Percentiles rank a stretch among this genome's conserved stretches.
These are phyloP conservation scores for Lactarius hatsudake DNA, from an alignment of 768 basidiomycete genomes.

Conservation along the genomic window DNA sequence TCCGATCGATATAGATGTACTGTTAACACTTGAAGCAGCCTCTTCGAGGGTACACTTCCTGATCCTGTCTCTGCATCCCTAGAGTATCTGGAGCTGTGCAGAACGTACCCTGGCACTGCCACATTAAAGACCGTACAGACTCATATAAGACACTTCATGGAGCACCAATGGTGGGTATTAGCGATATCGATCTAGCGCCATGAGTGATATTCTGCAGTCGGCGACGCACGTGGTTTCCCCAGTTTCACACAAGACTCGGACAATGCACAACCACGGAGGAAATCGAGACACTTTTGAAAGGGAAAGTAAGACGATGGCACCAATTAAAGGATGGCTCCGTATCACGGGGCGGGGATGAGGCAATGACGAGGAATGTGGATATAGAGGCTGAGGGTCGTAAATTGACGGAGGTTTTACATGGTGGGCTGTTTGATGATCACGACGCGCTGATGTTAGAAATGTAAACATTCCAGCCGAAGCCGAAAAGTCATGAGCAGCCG, in stretches of 20 bases:
- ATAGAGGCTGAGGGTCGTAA: neutral
- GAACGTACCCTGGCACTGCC: slow-evolving; percentile 48
- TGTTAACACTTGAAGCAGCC: slow-evolving; percentile 36
- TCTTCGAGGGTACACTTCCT: slow-evolving; percentile 54
- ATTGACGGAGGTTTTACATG: neutral
- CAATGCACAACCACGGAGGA: slow-evolving; percentile 28
- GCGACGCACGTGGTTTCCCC: slow-evolving; percentile 32
- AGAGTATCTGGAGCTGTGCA: slow-evolving; percentile 67
- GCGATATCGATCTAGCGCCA: neutral
- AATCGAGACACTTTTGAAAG: slow-evolving; percentile 29
- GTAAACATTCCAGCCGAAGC: neutral
- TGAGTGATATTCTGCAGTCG: slow-evolving; percentile 21
- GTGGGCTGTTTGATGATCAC: slow-evolving; percentile 2
- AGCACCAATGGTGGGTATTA: slow-evolving; percentile 58
- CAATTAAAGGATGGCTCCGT: slow-evolving; percentile 11
- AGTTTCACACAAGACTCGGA: slow-evolving; percentile 30
- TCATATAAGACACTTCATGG: slow-evolving; percentile 67
- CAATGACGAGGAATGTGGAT: neutral
- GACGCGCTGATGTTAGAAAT: slow-evolving; percentile 2
- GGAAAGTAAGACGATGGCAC: slow-evolving; percentile 31
- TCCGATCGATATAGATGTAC: neutral
- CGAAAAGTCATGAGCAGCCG: neutral
- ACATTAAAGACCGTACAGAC: slow-evolving; percentile 51
- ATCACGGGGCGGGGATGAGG: neutral
- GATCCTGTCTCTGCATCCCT: slow-evolving; percentile 65